phyloP scores from a whole-genome alignment of 495 filamentous ascomycete species.

The Rhizodiscina lignyota region DNA sequence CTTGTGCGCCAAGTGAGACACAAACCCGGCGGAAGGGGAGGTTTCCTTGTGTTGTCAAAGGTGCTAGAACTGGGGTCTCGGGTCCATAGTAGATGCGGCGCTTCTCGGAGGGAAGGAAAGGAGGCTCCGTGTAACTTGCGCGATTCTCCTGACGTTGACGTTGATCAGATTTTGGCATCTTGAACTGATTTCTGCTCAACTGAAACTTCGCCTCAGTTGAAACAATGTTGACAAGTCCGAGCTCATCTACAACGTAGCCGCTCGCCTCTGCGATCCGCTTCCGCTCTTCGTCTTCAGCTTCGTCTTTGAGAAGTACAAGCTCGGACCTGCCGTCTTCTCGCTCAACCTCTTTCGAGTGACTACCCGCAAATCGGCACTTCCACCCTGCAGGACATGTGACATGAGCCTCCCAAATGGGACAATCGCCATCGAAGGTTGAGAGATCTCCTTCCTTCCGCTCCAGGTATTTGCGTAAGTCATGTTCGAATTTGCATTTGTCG shows the following conservation, averaged over 20 bases:
- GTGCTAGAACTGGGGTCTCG: conserved; percentile 82
- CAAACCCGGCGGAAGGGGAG: conserved; percentile 92
- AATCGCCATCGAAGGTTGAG: conserved; percentile 51
- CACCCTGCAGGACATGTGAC: conserved; percentile 72
- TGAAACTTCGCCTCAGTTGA: conserved; percentile 45
- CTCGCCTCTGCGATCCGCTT: conserved; percentile 16
- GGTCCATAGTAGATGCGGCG: conserved; percentile 79
- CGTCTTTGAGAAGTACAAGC: conserved; percentile 39
- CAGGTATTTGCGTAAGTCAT: conserved; percentile 73
- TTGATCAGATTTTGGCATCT: conserved; percentile 49
- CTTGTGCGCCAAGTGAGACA: conserved; percentile 68
- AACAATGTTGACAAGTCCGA: conserved; percentile 61
- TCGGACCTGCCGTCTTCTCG: conserved; percentile 65
- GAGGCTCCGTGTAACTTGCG: conserved; percentile 66
- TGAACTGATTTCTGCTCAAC: conserved; percentile 47
- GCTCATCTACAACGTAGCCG: conserved; percentile 23
- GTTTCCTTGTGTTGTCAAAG: conserved; percentile 90
- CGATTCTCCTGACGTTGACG: conserved; percentile 41
- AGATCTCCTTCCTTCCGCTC: conserved; percentile 71
- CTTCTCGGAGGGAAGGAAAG: conserved; percentile 83
- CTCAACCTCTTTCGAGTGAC: conserved; percentile 62
- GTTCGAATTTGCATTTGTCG: conserved; percentile 58
- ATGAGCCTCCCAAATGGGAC: conserved; percentile 59
- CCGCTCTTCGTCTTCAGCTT: conserved; percentile 23
- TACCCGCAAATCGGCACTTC: conserved; percentile 78